Base-by-base conservation (phyloP, 768 basidiomycete species). In the Xanthoconium stramineum region DNA sequence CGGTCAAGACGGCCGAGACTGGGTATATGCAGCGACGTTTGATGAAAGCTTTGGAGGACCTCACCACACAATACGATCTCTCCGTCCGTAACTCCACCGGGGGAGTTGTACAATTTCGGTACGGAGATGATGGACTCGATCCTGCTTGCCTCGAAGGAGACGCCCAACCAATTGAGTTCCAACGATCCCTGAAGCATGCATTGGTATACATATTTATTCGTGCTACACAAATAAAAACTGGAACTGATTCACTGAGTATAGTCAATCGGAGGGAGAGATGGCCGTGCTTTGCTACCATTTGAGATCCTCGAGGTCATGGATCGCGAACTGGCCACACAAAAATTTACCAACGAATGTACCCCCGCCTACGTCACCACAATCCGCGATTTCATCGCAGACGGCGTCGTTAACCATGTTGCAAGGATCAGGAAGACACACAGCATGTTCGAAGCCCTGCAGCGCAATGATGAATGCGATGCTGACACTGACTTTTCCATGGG, bases 1-100 rank as follows among this genome's bases (percentile, higher is more conserved):
- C 97, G 28, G 97, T 99, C 74, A 99, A 99, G 76, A 99, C 97
- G 0, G 97, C 97, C 14, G 97, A 99, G 73, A 99, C 97, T 2
- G 97, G 97, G 40, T 99, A 99, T 76, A 99, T 99, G 96, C 94
- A 96, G 67, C 85, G 97, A 48, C 91, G 97, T 54, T 73, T 99
- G 58, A 98, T 99, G 97, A 99, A 99, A 71, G 96, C 96, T 3
- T 74, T 99, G 61, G 97, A 99, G 69, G 97, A 99, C 75, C 76
- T 99, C 37, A 94, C 92, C 3, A 93, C 91, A 0, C 93, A 96
- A 55, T 99, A 99, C 69, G 97, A 99, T 72, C 74, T 94, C 24
- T 94, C 94, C 10, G 96, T 99, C 24, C 83, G 97, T 32, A 98
- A 95, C 72, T 95, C 94, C 3, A 83, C 83, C 0, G 97, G 97